These are phyloP conservation scores for Dryadomyces quercivorus DNA, from an alignment of 2,329 filamentous ascomycete genomes.

Conservation along the genomic window DNA sequence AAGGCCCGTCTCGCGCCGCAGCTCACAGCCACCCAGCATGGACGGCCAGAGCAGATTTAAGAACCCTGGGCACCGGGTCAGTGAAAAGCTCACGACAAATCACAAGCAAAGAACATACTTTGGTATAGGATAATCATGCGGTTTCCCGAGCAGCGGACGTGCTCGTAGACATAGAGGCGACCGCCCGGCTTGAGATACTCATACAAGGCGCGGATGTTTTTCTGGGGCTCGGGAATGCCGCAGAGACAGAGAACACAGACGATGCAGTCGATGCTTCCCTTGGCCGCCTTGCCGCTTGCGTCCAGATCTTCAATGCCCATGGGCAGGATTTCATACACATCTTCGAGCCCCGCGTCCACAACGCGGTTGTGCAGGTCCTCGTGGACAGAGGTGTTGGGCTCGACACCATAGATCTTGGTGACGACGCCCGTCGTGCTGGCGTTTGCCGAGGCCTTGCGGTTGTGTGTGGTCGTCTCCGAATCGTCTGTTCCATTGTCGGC, in stretches of 20 bases:
- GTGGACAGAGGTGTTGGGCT: conserved; percentile 47
- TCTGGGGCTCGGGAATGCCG: conserved; percentile 47
- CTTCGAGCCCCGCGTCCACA: conserved; percentile 37
- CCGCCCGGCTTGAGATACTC: conserved; percentile 47
- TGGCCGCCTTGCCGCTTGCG: conserved; percentile 28
- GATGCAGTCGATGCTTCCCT: conserved; percentile 44
- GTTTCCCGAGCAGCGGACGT: conserved; percentile 32
- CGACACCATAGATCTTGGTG: conserved; percentile 47
- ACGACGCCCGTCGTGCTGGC: conserved; percentile 14
- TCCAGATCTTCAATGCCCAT: conserved; percentile 48
- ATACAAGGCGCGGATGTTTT: conserved; percentile 43
- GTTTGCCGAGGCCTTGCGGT: conserved; percentile 1
- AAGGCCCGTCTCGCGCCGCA: conserved; percentile 35
- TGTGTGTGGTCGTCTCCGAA: background rate
- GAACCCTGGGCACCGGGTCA: conserved; percentile 22
- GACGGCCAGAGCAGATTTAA: conserved; percentile 41
- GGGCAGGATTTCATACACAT: conserved; percentile 48
- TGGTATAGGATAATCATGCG: conserved; percentile 35
- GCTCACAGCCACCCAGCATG: conserved; percentile 37
- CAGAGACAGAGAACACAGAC: conserved; percentile 51
- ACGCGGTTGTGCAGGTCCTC: conserved; percentile 32
- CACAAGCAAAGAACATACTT: conserved; percentile 24
- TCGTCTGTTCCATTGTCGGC: background rate
- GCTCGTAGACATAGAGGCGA: conserved; percentile 51
- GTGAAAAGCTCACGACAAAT: too few species aligned